A percentile compares a stretch with the other conserved stretches of the same genome.
Evolutionary conservation across 2,329 filamentous ascomycete species (phyloP).

Genomic region (Penicillium expansum): DNA sequence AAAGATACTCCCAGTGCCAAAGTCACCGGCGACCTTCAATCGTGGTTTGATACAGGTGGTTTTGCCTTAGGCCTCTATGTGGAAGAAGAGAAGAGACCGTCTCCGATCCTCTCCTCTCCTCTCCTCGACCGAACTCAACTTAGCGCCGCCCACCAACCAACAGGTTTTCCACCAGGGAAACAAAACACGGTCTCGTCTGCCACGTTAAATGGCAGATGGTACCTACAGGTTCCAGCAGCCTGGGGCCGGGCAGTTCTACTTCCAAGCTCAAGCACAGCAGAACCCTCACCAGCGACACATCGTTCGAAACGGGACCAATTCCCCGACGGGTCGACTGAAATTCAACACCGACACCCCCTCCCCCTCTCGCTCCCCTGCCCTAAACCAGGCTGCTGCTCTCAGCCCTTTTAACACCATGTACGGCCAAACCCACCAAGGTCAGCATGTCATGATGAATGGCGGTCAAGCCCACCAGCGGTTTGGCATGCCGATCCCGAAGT

Average conservation of each 20-base stretch:
- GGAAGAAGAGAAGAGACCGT: conserved; percentile 50
- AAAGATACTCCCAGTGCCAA: conserved; percentile 6
- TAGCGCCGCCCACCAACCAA: conserved; percentile 25
- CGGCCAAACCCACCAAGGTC: conserved; percentile 47
- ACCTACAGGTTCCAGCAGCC: conserved; percentile 55
- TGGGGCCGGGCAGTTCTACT: conserved; percentile 52
- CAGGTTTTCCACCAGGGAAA: conserved; percentile 30
- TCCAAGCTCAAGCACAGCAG: conserved; percentile 45
- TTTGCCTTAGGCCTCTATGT: conserved; percentile 45
- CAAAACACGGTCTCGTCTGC: conserved; percentile 45
- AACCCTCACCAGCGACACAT: conserved; percentile 45
- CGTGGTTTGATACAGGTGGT: conserved; percentile 26
- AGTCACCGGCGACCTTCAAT: conserved; percentile 17
- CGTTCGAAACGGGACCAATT: conserved; percentile 46
- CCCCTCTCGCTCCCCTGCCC: conserved; percentile 48
- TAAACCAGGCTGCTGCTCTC: conserved; percentile 43
- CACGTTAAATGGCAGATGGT: conserved; percentile 56
- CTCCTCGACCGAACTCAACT: conserved; percentile 25
- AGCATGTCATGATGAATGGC: conserved; percentile 53
- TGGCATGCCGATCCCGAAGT: conserved; percentile 50
- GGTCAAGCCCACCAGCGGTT: conserved; percentile 49
- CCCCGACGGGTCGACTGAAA: conserved; percentile 46
- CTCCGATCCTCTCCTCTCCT: conserved; percentile 39
- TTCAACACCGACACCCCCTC: conserved; percentile 49
- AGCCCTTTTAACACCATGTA: conserved; percentile 49